These are phyloP conservation scores for Asterophora lycoperdoides DNA, from an alignment of 768 basidiomycete genomes.

Conservation along the genomic window DNA sequence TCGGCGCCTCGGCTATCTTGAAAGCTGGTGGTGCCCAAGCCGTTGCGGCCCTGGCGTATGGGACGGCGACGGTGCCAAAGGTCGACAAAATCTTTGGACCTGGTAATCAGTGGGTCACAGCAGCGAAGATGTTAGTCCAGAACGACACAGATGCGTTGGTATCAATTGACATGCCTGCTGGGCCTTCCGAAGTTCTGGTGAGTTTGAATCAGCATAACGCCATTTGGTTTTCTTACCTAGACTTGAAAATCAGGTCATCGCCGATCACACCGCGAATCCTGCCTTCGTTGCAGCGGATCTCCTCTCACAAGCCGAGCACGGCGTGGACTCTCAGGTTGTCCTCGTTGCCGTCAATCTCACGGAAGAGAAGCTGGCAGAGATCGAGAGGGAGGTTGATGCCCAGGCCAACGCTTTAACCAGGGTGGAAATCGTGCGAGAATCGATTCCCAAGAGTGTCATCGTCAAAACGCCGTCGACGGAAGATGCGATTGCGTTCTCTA, in stretches of 20 bases:
- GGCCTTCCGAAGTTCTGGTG: conserved; percentile 95
- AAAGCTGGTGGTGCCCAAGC: conserved; percentile 98
- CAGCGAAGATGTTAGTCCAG: conserved; percentile 98
- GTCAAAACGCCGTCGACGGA: conserved; percentile 63
- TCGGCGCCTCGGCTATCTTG: conserved; percentile 86
- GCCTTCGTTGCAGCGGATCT: conserved; percentile 95
- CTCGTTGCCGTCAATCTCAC: conserved; percentile 77
- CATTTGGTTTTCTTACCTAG: background rate
- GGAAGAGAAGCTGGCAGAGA: conserved; percentile 54
- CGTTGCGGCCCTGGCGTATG: conserved; percentile 93
- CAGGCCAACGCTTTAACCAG: conserved; percentile 87
- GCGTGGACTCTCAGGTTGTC: conserved; percentile 96
- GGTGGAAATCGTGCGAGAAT: conserved; percentile 86
- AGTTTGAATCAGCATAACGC: conserved; percentile 27
- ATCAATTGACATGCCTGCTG: conserved; percentile 98
- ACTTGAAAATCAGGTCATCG: conserved; percentile 67
- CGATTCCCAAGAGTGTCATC: conserved; percentile 87
- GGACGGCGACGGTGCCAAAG: conserved; percentile 91
- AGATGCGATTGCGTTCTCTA: conserved; percentile 85
- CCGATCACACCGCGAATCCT: conserved; percentile 81
- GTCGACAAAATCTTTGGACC: conserved; percentile 99
- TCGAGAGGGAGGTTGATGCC: conserved; percentile 80
- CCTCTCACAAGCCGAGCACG: conserved; percentile 97
- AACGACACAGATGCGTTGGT: conserved; percentile 97
- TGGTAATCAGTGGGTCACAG: conserved; percentile 99